These are phyloP conservation scores for Paraphoma chrysanthemicola DNA, from an alignment of 2,329 filamentous ascomycete species.

Conservation along the genomic window DNA sequence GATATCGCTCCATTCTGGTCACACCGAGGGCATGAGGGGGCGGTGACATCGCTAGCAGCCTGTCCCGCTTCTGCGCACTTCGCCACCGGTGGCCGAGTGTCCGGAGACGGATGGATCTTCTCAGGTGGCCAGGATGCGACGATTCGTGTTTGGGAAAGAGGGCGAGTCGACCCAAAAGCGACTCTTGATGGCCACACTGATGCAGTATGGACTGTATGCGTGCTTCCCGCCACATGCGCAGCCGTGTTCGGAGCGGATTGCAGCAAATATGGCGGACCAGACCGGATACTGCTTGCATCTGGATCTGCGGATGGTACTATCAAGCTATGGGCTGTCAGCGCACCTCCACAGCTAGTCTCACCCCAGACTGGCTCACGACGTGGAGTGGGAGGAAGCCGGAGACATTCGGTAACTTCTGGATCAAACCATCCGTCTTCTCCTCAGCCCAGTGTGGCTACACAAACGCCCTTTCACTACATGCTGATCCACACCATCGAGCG, in stretches of 20 bases:
- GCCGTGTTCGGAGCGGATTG: conserved; percentile 77
- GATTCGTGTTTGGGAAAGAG: conserved; percentile 93
- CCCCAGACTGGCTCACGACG: conserved; percentile 76
- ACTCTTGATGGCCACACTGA: conserved; percentile 94
- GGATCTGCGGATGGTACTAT: conserved; percentile 91
- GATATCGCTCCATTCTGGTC: conserved; percentile 95
- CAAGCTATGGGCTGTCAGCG: conserved; percentile 92
- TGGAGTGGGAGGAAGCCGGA: conserved; percentile 74
- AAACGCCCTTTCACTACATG: conserved; percentile 85
- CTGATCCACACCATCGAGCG: conserved; percentile 86
- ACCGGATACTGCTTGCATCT: conserved; percentile 88
- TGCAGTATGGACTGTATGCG: conserved; percentile 93
- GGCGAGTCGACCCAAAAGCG: conserved; percentile 91
- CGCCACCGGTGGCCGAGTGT: conserved; percentile 83
- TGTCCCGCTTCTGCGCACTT: conserved; percentile 90
- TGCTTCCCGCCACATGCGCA: conserved; percentile 83
- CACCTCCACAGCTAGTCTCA: conserved; percentile 84
- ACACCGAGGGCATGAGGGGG: conserved; percentile 89
- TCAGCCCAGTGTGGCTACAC: conserved; percentile 84
- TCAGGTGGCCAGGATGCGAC: conserved; percentile 95
- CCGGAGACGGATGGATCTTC: conserved; percentile 97
- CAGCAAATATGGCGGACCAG: conserved; percentile 77
- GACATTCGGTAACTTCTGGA: conserved; percentile 93
- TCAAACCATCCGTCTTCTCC: conserved; percentile 90
- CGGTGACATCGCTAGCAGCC: conserved; percentile 84